Base-by-base conservation (phyloP, 208 protist species). In the Trypanosoma brucei region DNA sequence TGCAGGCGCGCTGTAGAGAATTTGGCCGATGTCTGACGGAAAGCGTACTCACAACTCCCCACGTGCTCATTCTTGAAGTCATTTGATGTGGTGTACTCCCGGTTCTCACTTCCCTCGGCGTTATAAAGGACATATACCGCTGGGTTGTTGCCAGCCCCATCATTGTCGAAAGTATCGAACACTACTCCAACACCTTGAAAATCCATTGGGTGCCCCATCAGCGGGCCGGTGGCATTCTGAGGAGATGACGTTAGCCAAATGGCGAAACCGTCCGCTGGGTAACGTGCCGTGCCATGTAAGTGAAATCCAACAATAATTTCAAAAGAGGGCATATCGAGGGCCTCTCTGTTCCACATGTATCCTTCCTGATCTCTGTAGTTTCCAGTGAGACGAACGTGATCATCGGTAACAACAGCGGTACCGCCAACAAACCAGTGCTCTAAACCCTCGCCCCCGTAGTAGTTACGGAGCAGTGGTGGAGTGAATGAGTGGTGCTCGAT, bases 111-210 rank as follows among this genome's bases (percentile, higher is more conserved):
- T 0, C 5, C 49, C 30, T 62, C 70, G 33, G 78, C 70, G 46
- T 85, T 86, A 63, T 76, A 58, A 3, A 96, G 14, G 22, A 96
- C 57, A 39, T 71, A 74, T 45, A 96, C 72, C 65, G 69, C 81
- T 33, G 91, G 91, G 64, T 93, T 94, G 73, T 93, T 81, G 3
- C 75, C 71, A 33, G 52, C 62, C 45, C 75, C 77, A 68, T 94
- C 88, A 65, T 96, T 96, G 72, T 96, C 91, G 70, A 88, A 96
- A 35, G 85, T 84, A 70, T 96, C 88, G 42, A 96, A 91, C 33
- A 96, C 34, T 45, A 96, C 71, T 13, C 81, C 91, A 38, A 93
- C 60, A 50, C 91, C 91, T 22, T 78, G 70, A 62, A 96, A 96
- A 22, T 71, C 68, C 46, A 55, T 34, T 2, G 83, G 66, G 14